Base-by-base conservation (phyloP, 108 stramenopile species). In the Cylindrotheca fusiformis region DNA sequence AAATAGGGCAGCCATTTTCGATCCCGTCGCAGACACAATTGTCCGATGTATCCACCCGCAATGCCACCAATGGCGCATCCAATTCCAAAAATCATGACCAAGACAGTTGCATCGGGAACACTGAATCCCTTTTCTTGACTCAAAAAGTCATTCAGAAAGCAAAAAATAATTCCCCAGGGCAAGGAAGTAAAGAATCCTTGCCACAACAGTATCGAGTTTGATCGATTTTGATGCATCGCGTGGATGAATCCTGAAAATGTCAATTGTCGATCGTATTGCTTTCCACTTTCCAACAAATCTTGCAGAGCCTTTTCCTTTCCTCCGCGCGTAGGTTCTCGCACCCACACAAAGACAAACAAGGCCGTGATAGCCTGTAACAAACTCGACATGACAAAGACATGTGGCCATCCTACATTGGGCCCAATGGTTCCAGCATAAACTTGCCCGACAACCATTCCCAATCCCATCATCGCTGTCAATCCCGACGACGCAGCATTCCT, bases 381-480 rank as follows among this genome's bases (percentile, higher is more conserved):
- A 0, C 69, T 67, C n/a, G 69, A 68, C 17, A 74, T 72, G 30
- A 60, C 71, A 73, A 88, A 88, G 4, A 78, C 64, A 67, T 75
- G 67, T 31, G 68, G 72, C 86, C 86, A 88, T 26, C 82, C 78
- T 14, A 23, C 27, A 4, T 36, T 51, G 6, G 65, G 52, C 22
- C 82, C 85, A 20, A 77, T 65, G 6, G 52, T 60, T 21, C 86
- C 86, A 10, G 86, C 86, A 71, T 78, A 84, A 20, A 88, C 77
- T 67, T 88, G 86, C 19, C 86, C 86, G 21, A 74, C 24, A 2
- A 84, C 56, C 18, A 88, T 84, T 5, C 86, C 86, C 18, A 82
- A 32, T 41, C 86, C 86, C 86, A 88, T 88, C 79, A 82, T 82
- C 57, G 83, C 81, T 8, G 86, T 88, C 55, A 88, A 68, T 22